Base-by-base conservation (phyloP, 331 rosid species). In the Erythrophleum ivorense region DNA sequence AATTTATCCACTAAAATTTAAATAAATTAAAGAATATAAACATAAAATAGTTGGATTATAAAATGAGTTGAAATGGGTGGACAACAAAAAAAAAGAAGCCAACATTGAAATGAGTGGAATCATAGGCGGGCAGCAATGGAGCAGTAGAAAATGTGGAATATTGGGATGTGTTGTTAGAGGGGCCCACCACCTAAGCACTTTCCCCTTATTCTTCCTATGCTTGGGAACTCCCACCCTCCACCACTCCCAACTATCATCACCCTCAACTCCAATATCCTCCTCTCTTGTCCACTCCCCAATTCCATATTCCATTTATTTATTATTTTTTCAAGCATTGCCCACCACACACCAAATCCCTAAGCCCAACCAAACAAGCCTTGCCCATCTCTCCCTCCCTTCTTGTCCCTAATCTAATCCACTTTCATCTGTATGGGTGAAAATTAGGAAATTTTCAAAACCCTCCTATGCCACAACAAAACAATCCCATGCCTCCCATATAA, bases 151-250 rank as follows among this genome's bases (percentile, higher is more conserved):
- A 80, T 86, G 84, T 80, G 88, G 69, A 69, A 83, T 80, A 63
- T 91, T 84, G 90, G 86, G 90, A 82, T 86, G 91, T 72, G 82
- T 21, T 78, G 9, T 65, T 74, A 86, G 88, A 87, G 14, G 68
- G 73, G 84, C 78, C 69, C 97, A 75, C 91, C 97, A 87, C 88
- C 88, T 86, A 89, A 87, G 85, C 94, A 86, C 91, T 87, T 75
- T 68, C 11, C 70, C 73, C 67, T 71, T 13, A 81, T 40, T 78
- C 41, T 85, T 78, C 83, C 69, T 78, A 12, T 67, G 75, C 88
- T 89, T 83, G 84, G 93, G 87, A 88, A 92, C 73, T 78, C 74
- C 68, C 79, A 70, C 60, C 77, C 62, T 34, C 74, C 88, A 36
- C 88, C 77, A 80, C 81, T 82, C 24, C 59, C 77, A 62, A 74